phyloP scores from a whole-genome alignment of 192 early-diverging fungal genomes.

The Mortierella alpina region DNA sequence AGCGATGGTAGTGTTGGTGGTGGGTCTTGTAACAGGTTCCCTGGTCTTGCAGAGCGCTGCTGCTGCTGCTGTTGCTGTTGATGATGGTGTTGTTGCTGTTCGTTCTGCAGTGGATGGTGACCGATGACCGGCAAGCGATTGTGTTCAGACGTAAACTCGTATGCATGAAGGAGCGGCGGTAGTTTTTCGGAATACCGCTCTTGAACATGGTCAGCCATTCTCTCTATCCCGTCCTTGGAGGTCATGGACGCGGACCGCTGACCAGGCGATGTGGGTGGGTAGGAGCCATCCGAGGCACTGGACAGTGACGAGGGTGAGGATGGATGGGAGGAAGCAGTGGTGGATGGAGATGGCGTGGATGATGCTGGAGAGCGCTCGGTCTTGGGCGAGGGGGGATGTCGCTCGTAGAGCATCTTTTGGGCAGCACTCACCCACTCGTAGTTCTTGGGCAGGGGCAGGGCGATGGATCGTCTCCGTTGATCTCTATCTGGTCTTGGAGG shows the following conservation, averaged over 20 bases:
- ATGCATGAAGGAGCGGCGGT: too few species aligned
- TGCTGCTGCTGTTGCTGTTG: not conserved
- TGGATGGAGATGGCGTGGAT: not conserved
- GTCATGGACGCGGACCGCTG: not conserved
- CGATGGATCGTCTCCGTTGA: constrained; percentile 4
- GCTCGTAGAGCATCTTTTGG: constrained; percentile 28
- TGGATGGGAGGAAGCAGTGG: not conserved
- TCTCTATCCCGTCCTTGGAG: too few species aligned
- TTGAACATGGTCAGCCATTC: too few species aligned
- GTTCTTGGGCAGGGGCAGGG: constrained; percentile 3
- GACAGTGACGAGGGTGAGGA: not conserved
- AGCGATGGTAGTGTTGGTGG: too few species aligned
- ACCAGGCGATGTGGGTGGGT: not conserved
- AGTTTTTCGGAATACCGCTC: too few species aligned
- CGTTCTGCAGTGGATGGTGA: not conserved
- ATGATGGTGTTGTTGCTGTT: not conserved
- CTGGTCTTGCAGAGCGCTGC: too few species aligned
- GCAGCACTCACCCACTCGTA: constrained; percentile 25
- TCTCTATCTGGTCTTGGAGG: not conserved
- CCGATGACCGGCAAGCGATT: too few species aligned
- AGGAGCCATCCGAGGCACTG: not conserved
- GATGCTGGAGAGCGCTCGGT: not conserved
- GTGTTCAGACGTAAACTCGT: too few species aligned
- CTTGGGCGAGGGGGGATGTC: constrained; percentile 35
- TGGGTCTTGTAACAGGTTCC: too few species aligned